Base-by-base conservation (phyloP, 805 yeast species). In the Starmerella cellae region DNA sequence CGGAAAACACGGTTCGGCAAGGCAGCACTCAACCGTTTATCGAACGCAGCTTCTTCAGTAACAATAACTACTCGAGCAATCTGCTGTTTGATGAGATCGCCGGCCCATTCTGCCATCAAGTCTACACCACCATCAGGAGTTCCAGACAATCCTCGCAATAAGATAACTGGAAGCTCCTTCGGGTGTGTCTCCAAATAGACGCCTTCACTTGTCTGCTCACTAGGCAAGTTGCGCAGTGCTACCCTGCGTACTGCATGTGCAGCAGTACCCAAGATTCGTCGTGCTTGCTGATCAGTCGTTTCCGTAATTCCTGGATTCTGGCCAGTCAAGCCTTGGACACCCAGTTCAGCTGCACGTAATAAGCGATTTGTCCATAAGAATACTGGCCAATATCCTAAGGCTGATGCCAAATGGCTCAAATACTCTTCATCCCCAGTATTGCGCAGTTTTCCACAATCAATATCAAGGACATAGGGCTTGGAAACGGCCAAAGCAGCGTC, bases 11-110 rank as follows among this genome's bases (percentile, higher is more conserved):
- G 87, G 45, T 80, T 81, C 8, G 98, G 96, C 32, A 91, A 66
- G 0, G 93, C 73, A 6, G 74, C 75, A 0, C 79, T 65, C 45
- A 91, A 67, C 10, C 73, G 63, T 58, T 76, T 82, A 37, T 78
- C 66, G 36, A 82, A 74, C 2, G 94, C 82, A 24, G 82, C 76
- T n/a, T 34, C 42, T 52, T 88, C 95, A 52, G 81, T 82, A 0
- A 96, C 83, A 36, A 88, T 69, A 55, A 82, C 77, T 5, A 91
- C 97, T 63, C 85, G 95, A 0, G 97, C 97, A 38, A 78, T 58
- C 56, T 85, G 83, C 65, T 77, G 70, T 43, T 75, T 76, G 28
- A 85, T 73, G 47, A 91, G 63, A 53, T 71, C 68, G 0, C 91
- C 77, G 0, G 94, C 82, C 96, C 96, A 91, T 36, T 82, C 94